phyloP scores from a whole-genome alignment of 1,284 basidiomycete genomes.

The Acaromyces ingoldii region DNA sequence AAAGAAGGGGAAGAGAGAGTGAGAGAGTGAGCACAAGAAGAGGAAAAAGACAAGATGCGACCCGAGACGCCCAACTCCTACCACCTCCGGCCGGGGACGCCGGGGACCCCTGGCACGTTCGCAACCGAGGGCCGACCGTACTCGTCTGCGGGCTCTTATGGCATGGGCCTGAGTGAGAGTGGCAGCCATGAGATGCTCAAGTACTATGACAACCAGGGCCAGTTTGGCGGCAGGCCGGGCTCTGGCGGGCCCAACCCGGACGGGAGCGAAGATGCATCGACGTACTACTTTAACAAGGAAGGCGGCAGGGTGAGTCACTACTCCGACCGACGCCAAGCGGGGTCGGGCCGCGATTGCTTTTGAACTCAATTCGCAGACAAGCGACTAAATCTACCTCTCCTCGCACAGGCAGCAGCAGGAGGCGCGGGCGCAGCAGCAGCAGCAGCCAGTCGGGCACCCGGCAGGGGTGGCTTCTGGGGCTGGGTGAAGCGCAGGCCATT shows the following conservation, averaged over 20 bases:
- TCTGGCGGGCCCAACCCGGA: not conserved
- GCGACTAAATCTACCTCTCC: no score
- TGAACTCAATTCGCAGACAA: no score
- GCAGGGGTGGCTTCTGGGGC: not conserved
- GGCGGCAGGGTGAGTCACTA: no score
- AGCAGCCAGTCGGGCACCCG: not conserved
- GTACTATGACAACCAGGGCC: not conserved
- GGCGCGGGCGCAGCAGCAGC: slow-evolving; percentile 8
- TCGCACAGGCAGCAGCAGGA: slow-evolving; percentile 13
- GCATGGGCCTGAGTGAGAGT: not conserved
- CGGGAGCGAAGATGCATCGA: slow-evolving; percentile 11
- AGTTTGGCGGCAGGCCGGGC: not conserved
- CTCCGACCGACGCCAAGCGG: no score
- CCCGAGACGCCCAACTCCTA: no score
- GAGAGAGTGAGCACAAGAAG: not conserved
- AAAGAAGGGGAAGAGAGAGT: not conserved
- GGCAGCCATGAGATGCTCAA: not conserved
- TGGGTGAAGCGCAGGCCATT: slow-evolving; percentile 1
- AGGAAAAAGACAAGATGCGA: no score
- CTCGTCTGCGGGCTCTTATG: not conserved
- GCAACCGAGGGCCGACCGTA: not conserved
- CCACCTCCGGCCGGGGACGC: not conserved
- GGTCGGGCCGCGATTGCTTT: no score
- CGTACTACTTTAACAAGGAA: slow-evolving; percentile 34
- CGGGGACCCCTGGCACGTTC: slow-evolving; percentile 8